Base-by-base conservation (phyloP, 306 rosid genomes). In the Elaeagnus macrophylla region DNA sequence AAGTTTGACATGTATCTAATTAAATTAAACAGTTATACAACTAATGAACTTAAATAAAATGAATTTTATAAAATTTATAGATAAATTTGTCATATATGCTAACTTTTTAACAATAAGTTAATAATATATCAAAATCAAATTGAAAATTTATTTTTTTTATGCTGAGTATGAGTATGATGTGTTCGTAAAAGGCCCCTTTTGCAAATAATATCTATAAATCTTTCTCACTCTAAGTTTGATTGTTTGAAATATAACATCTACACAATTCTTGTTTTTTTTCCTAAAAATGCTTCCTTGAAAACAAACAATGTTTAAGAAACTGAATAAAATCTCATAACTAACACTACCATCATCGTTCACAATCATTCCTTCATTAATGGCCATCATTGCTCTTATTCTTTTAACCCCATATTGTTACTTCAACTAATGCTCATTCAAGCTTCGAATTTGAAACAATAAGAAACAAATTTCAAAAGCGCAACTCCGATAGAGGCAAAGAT, bases 341-440 rank as follows among this genome's bases (percentile, higher is more conserved):
- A 10, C 59, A 44, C 43, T 46, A 2, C 62, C 53, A 1, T 32
- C 32, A 7, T 57, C 1, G 10, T 9, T 41, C 7, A 32, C n/a
- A 8, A 39, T 35, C 51, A 7, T 15, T 50, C 37, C 43, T 47
- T 18, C 56, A n/a, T 19, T 43, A 53, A 46, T 64, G 53, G 12
- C 50, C 10, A 42, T 16, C 68, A 5, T 67, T 55, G 12, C 51
- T 39, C 59, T 77, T 12, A 67, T 73, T 32, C 61, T 60, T 13
- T 32, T 36, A 6, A 15, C 65, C n/a, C 40, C 47, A 63, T 15
- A 40, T 47, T 0, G 25, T 58, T 8, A 13, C 6, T 36, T 12
- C 51, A 15, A 37, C 68, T 5, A 40, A 32, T 25, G 37, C 61
- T 51, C 13, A 39, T 41, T 15, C 53, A 36, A 16, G n/a, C 40